Evolutionary conservation across 192 early-diverging fungal species (phyloP), one percentile per base, ranked within the genome.

Genomic region (Entophlyctis luteolus): DNA sequence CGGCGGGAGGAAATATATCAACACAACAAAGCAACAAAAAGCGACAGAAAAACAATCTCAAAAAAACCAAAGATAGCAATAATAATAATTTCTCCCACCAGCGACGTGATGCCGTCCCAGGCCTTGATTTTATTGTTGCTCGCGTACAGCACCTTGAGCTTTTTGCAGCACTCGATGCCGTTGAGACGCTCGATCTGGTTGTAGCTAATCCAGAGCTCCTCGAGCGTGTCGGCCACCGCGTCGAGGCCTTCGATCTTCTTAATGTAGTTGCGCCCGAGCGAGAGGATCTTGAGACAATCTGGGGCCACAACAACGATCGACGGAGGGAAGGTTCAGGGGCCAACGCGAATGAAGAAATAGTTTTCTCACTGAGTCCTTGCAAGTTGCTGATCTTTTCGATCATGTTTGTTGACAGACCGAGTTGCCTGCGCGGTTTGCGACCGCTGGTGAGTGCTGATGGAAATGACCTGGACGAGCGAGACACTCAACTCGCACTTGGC

Each of bases 191-290:
- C 83, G 38, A 84, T 68, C 45, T 71, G 59, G 74, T 84, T 84
- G 70, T 84, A 84, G 1, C 68, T 72, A 38, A 83, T 72, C 83
- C 83, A 84, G 28, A 84, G 72, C 69, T 84, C 83, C 60, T 84
- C 78, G 5, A 84, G 67, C 18, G 80, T 84, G 27, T 83, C 82
- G 8, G 78, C 71, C 1, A 84, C 81, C 1, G 83, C 76, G 20
- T 83, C 83, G 5, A 84, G 68, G 1, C 83, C 83, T 62, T 83
- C 80, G 59, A 84, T 83, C 63, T 83, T 83, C 57, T 84, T 84
- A 50, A 84, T 77, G 36, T 28, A 42, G 59, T 84, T 84, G 20
- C 83, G 68, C 1, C 83, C 80, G 36, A 84, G 73, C 0, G 79
- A 81, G 18, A 84, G 75, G 34, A 83, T 72, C 14, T 75, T 65